Evolutionary conservation across 208 protist species (phyloP), one percentile per base, ranked within the genome.

Genomic region (Wallacemonas sp.): DNA sequence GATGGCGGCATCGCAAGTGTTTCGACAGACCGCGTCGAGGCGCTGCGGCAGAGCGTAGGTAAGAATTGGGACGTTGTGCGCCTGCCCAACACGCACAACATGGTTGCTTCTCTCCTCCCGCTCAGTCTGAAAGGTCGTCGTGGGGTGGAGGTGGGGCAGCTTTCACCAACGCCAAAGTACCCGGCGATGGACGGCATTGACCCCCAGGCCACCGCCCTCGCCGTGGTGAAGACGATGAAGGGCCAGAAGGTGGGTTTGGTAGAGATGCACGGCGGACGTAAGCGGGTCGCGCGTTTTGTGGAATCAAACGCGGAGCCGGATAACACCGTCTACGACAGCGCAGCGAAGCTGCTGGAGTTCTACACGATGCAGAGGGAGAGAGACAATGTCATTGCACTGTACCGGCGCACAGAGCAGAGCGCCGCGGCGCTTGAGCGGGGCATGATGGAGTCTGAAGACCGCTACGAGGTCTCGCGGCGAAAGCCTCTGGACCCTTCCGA

Each of bases 361-460:
- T 86, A 83, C 64, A 72, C 61, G 0, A 39, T 90, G 39, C 73
- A 85, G 34, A 63, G 81, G 1, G 86, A 93, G 26, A 65, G 72
- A 28, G 66, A 79, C 36, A 84, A 82, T 44, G 44, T 92, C 26
- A 74, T 77, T 27, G 53, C 61, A 0, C 65, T 88, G 5, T 88
- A 80, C 51, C 61, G 70, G 4, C 81, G 80, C 30, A 56, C 73
- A 15, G 74, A 85, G 42, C 49, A 54, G 17, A 65, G 67, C 4
- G 70, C 63, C 21, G 84, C 73, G 2, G 77, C 70, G 45, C 70
- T 92, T 8, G 86, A 96, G 73, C 68, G 77, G 5, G 63, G 68
- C 28, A 77, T 62, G 28, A 93, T 96, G 86, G 73, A 84, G 42
- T 56, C 55, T 12, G 86, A 96, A 60, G 90, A 96, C 47, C 75